A percentile compares a stretch with the other conserved stretches of the same genome.
Evolutionary conservation across 305 asterid genomes (phyloP).

Genomic region (Fraxinus latifolia): DNA sequence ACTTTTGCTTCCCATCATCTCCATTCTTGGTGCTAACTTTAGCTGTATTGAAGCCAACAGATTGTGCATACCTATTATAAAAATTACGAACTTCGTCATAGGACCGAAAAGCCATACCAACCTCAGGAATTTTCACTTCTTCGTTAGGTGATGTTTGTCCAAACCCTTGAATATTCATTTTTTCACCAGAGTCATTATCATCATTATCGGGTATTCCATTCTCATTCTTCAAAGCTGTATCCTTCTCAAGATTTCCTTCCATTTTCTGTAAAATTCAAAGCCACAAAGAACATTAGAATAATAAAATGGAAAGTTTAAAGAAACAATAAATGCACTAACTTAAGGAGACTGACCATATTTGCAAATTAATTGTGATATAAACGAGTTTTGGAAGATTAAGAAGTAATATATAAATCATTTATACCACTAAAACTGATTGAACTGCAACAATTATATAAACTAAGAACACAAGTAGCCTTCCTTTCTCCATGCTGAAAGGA

Average conservation of each 20-base stretch:
- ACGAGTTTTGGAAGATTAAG: neutral
- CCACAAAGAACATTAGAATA: neutral
- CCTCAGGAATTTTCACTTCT: neutral
- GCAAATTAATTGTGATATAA: neutral
- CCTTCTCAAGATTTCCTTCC: neutral
- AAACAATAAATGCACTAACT: neutral
- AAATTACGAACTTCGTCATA: neutral
- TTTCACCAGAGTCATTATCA: neutral
- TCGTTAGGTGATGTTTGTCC: neutral
- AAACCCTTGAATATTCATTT: neutral
- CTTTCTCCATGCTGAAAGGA: neutral
- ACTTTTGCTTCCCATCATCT: slow-evolving; percentile 1
- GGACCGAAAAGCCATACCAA: neutral
- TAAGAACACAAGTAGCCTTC: neutral
- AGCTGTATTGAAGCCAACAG: neutral
- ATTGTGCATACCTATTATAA: neutral
- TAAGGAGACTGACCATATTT: neutral
- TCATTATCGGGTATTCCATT: neutral
- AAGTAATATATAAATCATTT: neutral
- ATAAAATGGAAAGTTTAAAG: neutral
- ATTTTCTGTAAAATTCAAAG: neutral
- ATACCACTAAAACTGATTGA: neutral
- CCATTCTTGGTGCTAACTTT: slow-evolving; percentile 4
- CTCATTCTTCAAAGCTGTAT: neutral
- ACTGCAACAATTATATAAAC: neutral